Conservation (phyloP, 83 land plant genomes). For the Thuja plicata region DNA sequence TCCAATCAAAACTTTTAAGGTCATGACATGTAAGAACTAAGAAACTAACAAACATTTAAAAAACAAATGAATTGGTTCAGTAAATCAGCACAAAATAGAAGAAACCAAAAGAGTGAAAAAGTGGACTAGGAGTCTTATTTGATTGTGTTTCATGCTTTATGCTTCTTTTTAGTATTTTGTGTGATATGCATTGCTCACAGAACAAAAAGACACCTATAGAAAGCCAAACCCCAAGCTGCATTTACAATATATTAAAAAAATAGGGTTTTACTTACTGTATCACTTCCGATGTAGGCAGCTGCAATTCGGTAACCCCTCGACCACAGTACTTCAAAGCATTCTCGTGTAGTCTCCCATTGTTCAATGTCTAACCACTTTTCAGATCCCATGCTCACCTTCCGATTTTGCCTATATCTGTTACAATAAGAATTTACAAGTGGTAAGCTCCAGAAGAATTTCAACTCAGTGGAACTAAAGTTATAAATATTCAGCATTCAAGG, state of each 20-base stretch:
- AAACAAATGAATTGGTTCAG: background rate
- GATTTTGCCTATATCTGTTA: conserved; percentile 74
- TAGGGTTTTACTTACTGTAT: conserved; percentile 54
- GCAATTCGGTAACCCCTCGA: conserved; percentile 94
- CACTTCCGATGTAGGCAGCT: conserved; percentile 63
- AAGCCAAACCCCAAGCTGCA: background rate
- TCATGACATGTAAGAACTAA: background rate
- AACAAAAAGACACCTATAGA: background rate
- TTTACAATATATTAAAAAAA: background rate
- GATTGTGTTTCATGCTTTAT: background rate
- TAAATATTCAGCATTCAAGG: background rate
- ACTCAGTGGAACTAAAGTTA: background rate
- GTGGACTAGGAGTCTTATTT: background rate
- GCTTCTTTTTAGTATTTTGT: background rate
- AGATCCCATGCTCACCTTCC: conserved; percentile 93
- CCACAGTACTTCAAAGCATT: conserved; percentile 66
- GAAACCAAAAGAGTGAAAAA: background rate
- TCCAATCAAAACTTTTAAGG: background rate
- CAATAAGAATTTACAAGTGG: background rate
- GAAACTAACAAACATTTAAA: too few relatives aligned
- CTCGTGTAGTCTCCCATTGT: conserved; percentile 64
- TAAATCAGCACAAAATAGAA: background rate
- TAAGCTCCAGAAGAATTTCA: background rate
- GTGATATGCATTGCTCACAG: background rate
- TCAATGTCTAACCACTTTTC: conserved; percentile 99